These are phyloP conservation scores for Salix exigua DNA, from an alignment of 345 rosid genomes.

Conservation along the genomic window DNA sequence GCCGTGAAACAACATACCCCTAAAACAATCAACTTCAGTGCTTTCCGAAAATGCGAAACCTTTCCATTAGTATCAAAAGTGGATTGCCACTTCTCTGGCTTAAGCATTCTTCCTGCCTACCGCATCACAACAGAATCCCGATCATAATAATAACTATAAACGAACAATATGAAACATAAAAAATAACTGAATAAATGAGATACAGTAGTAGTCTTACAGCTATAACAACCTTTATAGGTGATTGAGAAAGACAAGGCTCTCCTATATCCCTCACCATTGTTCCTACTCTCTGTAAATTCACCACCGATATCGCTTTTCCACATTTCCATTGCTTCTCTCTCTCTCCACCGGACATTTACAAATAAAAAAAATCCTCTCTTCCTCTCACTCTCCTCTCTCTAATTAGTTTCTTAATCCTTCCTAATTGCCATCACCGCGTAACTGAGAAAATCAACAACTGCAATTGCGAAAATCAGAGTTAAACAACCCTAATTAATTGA, in stretches of 20 bases:
- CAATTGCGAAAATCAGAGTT: slow-evolving; percentile 5
- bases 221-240: slow-evolving; percentile 68
- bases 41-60: slow-evolving; percentile 71
- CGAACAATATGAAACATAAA: neutral
- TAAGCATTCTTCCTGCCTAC: slow-evolving; percentile 79
- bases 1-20: slow-evolving; percentile 56
- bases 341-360: slow-evolving; percentile 62
- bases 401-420: slow-evolving; percentile 14
- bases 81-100: slow-evolving; percentile 84
- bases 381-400: slow-evolving; percentile 25
- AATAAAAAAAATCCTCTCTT: slow-evolving; percentile 10
- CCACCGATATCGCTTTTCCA: slow-evolving; percentile 50
- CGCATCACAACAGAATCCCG: slow-evolving; percentile 16
- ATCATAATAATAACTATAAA: neutral
- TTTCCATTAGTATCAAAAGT: slow-evolving; percentile 75
- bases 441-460: slow-evolving; percentile 1
- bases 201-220: slow-evolving; percentile 38
- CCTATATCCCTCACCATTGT: slow-evolving; percentile 74
- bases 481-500: neutral
- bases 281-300: slow-evolving; percentile 68
- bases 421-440: slow-evolving; percentile 23
- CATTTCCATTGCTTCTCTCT: slow-evolving; percentile 65
- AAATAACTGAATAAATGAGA: neutral
- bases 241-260: slow-evolving; percentile 76
- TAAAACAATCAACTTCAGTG: slow-evolving; percentile 59